These are phyloP conservation scores for Saccharomyces mikatae DNA, from an alignment of 805 yeast genomes.

Conservation along the genomic window DNA sequence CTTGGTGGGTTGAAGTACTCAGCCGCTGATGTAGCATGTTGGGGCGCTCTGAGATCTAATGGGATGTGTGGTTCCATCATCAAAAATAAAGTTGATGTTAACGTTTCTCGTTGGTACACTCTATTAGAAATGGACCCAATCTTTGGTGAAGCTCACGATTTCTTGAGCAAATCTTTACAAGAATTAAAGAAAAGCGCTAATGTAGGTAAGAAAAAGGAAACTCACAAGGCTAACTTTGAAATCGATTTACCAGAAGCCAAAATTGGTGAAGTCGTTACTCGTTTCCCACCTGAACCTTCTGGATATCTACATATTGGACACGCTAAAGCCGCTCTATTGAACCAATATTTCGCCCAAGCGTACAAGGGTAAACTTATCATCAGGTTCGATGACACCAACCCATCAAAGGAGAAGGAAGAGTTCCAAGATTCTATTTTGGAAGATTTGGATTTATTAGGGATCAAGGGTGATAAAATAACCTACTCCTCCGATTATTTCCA, in stretches of 20 bases:
- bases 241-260: slow-evolving; percentile 87
- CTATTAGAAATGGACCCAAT: slow-evolving; percentile 57
- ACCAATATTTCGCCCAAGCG: slow-evolving; percentile 91
- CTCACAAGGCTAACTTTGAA: slow-evolving; percentile 90
- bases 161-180: slow-evolving; percentile 56
- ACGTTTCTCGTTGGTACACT: slow-evolving; percentile 89
- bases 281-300: slow-evolving; percentile 99
- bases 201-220: slow-evolving; percentile 65
- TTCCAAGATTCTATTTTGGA: slow-evolving; percentile 90
- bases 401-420: slow-evolving; percentile 91
- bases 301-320: slow-evolving; percentile 97
- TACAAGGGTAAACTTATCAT: slow-evolving; percentile 95
- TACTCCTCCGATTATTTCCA: slow-evolving; percentile 92
- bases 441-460: slow-evolving; percentile 83
- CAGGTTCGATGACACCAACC: slow-evolving; percentile 97
- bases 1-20: slow-evolving; percentile 55
- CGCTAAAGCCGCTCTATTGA: slow-evolving; percentile 94
- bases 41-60: slow-evolving; percentile 93
- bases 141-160: slow-evolving; percentile 64
- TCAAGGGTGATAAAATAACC: slow-evolving; percentile 82
- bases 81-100: slow-evolving; percentile 75
- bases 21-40: slow-evolving; percentile 75
- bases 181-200: slow-evolving; percentile 69
- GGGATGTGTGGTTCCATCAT: slow-evolving; percentile 87
- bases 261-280: slow-evolving; percentile 91